These are phyloP conservation scores for Kuraishia hungarica DNA, from an alignment of 805 yeast species.

Conservation along the genomic window DNA sequence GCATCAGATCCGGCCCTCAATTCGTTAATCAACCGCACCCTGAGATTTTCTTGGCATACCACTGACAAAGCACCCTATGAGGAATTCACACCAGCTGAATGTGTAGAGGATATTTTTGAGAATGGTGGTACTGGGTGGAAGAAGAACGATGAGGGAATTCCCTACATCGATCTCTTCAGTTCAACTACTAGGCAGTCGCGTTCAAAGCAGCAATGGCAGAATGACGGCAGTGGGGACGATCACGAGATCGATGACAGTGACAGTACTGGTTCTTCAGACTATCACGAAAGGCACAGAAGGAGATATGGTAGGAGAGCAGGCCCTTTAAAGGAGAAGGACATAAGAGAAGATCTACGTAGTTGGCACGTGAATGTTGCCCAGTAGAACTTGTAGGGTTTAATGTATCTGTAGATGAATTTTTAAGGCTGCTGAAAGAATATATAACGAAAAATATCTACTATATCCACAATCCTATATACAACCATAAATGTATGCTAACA, in stretches of 20 bases:
- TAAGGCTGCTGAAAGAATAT: background rate
- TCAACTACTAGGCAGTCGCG: background rate
- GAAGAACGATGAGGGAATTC: constrained; percentile 34
- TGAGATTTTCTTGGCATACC: constrained; percentile 22
- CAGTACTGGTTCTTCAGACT: background rate
- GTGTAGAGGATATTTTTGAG: constrained; percentile 66
- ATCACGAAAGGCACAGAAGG: background rate
- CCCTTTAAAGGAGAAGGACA: constrained; percentile 21
- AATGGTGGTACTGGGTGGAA: constrained; percentile 64
- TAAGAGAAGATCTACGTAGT: constrained; percentile 29
- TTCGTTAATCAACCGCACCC: constrained; percentile 19
- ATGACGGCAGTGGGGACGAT: background rate
- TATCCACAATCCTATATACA: background rate
- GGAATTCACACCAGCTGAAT: constrained; percentile 58
- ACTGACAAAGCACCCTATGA: constrained; percentile 12
- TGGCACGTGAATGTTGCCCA: constrained; percentile 23
- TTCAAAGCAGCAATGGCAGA: background rate
- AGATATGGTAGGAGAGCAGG: constrained; percentile 4
- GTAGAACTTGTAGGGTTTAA: background rate
- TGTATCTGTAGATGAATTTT: background rate
- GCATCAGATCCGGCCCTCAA: constrained; percentile 7
- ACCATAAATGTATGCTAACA: background rate
- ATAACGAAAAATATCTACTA: too few relatives aligned
- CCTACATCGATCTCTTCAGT: constrained; percentile 25
- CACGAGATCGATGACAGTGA: background rate